These are phyloP conservation scores for Platanthera guangdongensis DNA, from an alignment of 106 monocot genomes.

Conservation along the genomic window DNA sequence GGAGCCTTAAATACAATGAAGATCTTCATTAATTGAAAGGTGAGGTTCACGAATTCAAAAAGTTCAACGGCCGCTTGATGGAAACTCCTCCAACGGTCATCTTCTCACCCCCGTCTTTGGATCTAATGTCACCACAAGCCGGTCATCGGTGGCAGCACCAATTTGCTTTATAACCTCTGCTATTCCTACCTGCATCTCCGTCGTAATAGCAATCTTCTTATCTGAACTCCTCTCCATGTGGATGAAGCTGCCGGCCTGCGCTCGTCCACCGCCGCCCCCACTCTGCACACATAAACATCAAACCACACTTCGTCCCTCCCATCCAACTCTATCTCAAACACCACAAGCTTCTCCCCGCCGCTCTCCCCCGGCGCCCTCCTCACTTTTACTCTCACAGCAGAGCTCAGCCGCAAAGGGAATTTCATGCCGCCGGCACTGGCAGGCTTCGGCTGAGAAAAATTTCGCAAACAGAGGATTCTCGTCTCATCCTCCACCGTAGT, in stretches of 20 bases:
- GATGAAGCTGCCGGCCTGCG: background rate
- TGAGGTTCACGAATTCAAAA: too few relatives aligned
- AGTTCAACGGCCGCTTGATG: background rate
- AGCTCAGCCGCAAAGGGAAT: background rate
- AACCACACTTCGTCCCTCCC: background rate
- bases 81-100: background rate
- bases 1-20: too few relatives aligned
- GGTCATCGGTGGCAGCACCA: background rate
- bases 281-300: conserved; percentile 3
- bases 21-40: too few relatives aligned
- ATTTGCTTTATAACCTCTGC: background rate
- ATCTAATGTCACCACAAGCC: background rate
- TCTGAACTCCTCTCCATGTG: background rate
- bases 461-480: background rate
- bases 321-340: background rate
- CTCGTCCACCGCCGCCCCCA: background rate
- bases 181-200: background rate
- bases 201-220: background rate
- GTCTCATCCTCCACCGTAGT: background rate
- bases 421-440: background rate
- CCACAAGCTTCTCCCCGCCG: background rate
- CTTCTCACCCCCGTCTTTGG: background rate
- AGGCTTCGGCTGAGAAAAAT: background rate
- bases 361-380: background rate
- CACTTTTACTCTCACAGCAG: background rate